Percentiles rank a stretch among this genome's conserved stretches.
These are phyloP conservation scores for Pythium utonaiense DNA, from an alignment of 352 stramenopile species.

Conservation along the genomic window DNA sequence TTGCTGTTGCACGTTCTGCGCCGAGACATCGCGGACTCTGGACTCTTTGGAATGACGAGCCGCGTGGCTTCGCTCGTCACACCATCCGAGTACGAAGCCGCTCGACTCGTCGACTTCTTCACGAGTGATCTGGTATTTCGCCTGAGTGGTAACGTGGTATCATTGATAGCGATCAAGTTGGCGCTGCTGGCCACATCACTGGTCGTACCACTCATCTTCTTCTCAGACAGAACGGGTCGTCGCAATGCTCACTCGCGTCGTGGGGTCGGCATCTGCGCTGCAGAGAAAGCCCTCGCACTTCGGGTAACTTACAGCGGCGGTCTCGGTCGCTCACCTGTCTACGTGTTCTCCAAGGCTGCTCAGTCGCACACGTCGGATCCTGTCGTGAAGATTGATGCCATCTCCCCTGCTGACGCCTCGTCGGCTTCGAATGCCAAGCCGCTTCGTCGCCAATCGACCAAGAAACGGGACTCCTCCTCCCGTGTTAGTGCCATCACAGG, in stretches of 20 bases:
- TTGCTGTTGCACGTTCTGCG: slow-evolving; percentile 28
- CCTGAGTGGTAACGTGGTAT: slow-evolving; percentile 24
- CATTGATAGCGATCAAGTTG: slow-evolving; percentile 29
- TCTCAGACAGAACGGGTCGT: slow-evolving; percentile 9
- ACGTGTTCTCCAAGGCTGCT: neutral
- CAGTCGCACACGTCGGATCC: neutral
- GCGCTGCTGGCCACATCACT: slow-evolving; percentile 25
- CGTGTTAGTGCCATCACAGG: slow-evolving; percentile 17
- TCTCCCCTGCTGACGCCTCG: neutral
- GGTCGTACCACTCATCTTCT: slow-evolving; percentile 20
- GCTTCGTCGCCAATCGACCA: neutral
- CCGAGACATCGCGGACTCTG: slow-evolving; percentile 18
- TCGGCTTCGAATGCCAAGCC: neutral
- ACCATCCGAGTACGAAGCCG: slow-evolving; percentile 23
- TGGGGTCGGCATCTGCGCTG: slow-evolving; percentile 10
- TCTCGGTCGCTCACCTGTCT: slow-evolving; percentile 19
- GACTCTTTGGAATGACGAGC: slow-evolving; percentile 21
- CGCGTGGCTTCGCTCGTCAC: slow-evolving; percentile 25
- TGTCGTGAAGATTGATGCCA: neutral
- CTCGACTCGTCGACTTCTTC: slow-evolving; percentile 25
- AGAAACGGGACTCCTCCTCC: neutral
- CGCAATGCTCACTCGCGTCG: slow-evolving; percentile 10
- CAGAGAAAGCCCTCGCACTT: slow-evolving; percentile 28
- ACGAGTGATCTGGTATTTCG: slow-evolving; percentile 19
- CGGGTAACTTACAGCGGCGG: slow-evolving; percentile 25